Conservation (phyloP, 805 yeast genomes). For the Candida incommunis region DNA sequence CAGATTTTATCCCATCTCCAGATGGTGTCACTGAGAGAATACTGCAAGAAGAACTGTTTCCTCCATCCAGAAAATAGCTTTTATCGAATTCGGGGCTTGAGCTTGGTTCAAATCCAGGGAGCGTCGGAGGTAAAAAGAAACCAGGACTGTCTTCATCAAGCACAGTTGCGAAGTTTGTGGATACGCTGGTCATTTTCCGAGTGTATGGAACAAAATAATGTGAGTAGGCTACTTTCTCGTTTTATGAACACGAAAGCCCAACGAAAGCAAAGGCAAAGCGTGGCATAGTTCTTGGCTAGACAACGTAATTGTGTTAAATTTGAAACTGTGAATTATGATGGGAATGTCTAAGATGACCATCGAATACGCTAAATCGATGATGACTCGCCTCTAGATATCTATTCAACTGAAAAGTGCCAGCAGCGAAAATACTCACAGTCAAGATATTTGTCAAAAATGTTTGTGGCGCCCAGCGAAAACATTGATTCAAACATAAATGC, state of each 20-base stretch:
- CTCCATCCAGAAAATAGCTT: not conserved
- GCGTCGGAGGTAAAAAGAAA: not conserved
- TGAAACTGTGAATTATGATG: no score
- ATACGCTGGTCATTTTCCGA: no score
- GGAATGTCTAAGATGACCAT: no score
- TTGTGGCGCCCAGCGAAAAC: conserved; percentile 14
- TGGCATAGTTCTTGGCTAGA: no score
- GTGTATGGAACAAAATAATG: no score
- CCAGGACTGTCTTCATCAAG: not conserved
- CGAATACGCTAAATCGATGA: no score
- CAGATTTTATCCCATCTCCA: not conserved
- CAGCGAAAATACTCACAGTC: not conserved
- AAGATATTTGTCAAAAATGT: not conserved
- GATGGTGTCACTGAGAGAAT: not conserved
- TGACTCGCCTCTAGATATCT: not conserved
- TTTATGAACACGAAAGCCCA: no score
- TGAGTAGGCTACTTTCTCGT: no score
- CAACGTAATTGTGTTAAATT: no score
- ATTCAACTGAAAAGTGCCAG: not conserved
- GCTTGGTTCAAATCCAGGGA: not conserved
- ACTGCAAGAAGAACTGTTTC: not conserved
- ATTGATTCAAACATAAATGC: conserved; percentile 18
- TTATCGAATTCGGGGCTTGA: not conserved
- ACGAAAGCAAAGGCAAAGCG: no score
- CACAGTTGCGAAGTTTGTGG: no score